Conservation (phyloP, 441 rosid species). For the Capsella rubella region DNA sequence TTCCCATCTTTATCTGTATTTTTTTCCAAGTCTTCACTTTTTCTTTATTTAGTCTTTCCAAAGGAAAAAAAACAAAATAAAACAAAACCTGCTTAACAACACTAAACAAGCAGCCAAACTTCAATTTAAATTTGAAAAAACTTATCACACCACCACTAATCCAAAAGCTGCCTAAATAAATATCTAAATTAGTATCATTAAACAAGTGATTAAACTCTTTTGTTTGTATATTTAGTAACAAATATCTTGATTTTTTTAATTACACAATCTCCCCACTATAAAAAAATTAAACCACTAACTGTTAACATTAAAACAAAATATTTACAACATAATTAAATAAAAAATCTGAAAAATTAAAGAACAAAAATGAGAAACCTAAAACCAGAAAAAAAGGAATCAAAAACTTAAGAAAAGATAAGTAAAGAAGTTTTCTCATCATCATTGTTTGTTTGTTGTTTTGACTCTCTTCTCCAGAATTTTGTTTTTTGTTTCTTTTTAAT, state of each 20-base stretch:
- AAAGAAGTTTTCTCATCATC: constrained; percentile 35
- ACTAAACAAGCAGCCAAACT: constrained; percentile 30
- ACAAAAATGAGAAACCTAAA: constrained; percentile 26
- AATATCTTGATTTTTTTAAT: not conserved
- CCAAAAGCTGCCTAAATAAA: constrained; percentile 14
- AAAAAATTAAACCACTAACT: not conserved
- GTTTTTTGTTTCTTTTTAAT: constrained; percentile 1
- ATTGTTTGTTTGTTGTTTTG: constrained; percentile 18
- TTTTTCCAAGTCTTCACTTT: not conserved
- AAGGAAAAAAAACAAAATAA: not conserved
- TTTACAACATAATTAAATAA: no score
- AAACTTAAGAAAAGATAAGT: constrained; percentile 31
- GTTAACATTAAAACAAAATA: no score
- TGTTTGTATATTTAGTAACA: constrained; percentile 9
- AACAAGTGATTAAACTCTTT: not conserved
- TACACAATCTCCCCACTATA: not conserved
- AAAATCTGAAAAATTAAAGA: not conserved
- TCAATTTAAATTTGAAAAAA: not conserved
- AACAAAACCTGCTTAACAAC: not conserved
- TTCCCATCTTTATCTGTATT: not conserved
- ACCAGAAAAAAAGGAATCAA: constrained; percentile 22
- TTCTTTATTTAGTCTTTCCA: constrained; percentile 2
- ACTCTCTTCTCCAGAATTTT: constrained; percentile 17
- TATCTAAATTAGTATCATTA: not conserved
- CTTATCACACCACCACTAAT: constrained; percentile 14